Percentiles rank a stretch among this genome's conserved stretches.
These are phyloP conservation scores for Ganoderma sp. DNA, from an alignment of 1,284 basidiomycete species.

Conservation along the genomic window DNA sequence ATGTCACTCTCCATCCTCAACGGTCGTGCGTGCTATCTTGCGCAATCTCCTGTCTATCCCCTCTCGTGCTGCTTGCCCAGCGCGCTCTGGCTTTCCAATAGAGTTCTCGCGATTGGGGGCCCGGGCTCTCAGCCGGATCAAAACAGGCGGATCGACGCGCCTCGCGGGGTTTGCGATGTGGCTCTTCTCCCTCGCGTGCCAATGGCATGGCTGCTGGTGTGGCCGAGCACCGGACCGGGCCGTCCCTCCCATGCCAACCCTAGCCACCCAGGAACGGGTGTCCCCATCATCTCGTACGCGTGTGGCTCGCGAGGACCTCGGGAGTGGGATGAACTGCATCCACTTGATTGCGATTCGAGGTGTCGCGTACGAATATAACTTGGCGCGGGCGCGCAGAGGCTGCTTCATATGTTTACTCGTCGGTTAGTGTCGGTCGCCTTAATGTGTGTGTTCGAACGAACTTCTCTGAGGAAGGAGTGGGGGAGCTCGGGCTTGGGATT, in stretches of 20 bases:
- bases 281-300: background rate
- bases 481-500: background rate
- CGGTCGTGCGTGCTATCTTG: background rate
- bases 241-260: background rate
- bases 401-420: background rate
- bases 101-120: background rate
- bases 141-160: constrained; percentile 5
- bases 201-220: background rate
- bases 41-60: background rate
- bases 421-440: background rate
- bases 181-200: constrained; percentile 1
- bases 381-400: background rate
- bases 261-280: constrained; percentile 1
- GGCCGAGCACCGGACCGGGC: background rate
- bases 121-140: background rate
- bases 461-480: too few relatives aligned
- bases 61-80: too few relatives aligned
- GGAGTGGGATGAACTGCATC: background rate
- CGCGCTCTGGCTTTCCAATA: background rate
- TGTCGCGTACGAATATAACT: background rate
- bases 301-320: background rate
- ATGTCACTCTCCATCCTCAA: background rate
- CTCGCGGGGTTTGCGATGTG: background rate
- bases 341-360: background rate
- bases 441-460: background rate